Conservation (phyloP, 495 filamentous ascomycete genomes). For the Xylaria nigripes region DNA sequence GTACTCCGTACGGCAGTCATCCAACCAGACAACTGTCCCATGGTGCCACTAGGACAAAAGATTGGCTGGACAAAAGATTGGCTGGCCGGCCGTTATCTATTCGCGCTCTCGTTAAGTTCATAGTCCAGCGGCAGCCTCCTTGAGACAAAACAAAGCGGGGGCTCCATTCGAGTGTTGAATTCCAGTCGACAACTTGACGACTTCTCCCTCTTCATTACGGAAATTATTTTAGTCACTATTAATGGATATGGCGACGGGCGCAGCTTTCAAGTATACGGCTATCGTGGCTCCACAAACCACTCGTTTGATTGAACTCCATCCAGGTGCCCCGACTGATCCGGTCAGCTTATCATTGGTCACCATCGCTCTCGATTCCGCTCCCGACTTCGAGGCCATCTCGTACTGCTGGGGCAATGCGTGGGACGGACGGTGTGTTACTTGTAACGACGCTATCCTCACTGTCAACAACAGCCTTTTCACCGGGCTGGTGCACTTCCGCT, state of each 20-base stretch:
- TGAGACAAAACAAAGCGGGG: too few relatives aligned
- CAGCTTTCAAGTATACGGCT: neutral
- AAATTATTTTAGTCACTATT: too few relatives aligned
- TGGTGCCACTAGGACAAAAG: too few relatives aligned
- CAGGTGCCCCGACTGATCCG: slow-evolving; percentile 10
- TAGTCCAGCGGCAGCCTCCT: too few relatives aligned
- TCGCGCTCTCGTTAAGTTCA: too few relatives aligned
- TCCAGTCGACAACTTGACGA: too few relatives aligned
- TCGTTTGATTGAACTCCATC: slow-evolving; percentile 14
- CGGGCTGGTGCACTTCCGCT: slow-evolving; percentile 24
- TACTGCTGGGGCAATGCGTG: slow-evolving; percentile 30
- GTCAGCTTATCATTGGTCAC: slow-evolving; percentile 8
- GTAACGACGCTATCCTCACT: slow-evolving; percentile 16
- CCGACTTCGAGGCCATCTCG: slow-evolving; percentile 30
- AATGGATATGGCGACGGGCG: neutral
- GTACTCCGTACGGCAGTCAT: too few relatives aligned
- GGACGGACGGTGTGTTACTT: slow-evolving; percentile 10
- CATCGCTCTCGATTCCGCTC: slow-evolving; percentile 4
- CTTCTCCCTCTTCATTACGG: too few relatives aligned
- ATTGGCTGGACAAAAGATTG: too few relatives aligned
- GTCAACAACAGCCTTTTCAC: slow-evolving; percentile 23
- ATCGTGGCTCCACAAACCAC: neutral
- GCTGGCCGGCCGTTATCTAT: too few relatives aligned
- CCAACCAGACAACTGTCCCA: too few relatives aligned
- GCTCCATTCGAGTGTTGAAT: too few relatives aligned